phyloP scores from a whole-genome alignment of 805 yeast species.

The Wickerhamomyces tratensis region DNA sequence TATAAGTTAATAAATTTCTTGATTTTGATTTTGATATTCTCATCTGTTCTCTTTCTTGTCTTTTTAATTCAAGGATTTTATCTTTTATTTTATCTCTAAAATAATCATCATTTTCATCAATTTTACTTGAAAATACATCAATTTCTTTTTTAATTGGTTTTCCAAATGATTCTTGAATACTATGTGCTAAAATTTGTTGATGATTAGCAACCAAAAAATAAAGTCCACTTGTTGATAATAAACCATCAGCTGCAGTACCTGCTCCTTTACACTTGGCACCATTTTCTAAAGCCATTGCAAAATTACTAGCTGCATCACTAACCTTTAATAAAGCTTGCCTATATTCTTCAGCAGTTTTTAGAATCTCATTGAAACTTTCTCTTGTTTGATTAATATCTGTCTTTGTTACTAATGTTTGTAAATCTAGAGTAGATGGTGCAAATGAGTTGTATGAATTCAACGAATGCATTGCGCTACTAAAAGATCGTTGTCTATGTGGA shows the following conservation, averaged over 20 bases:
- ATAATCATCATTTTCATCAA: conserved; percentile 35
- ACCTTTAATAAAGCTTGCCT: conserved; percentile 34
- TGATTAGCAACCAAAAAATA: conserved; percentile 72
- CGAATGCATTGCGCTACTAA: conserved; percentile 1
- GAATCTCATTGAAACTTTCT: conserved; percentile 35
- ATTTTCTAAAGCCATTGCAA: conserved; percentile 62
- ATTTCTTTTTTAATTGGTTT: conserved; percentile 39
- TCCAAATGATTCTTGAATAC: conserved; percentile 45
- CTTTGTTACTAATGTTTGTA: conserved; percentile 51
- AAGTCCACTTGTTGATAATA: conserved; percentile 66
- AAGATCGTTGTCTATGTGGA: background rate
- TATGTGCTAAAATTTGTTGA: conserved; percentile 55
- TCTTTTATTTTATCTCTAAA: conserved; percentile 46
- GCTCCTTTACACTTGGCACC: conserved; percentile 56
- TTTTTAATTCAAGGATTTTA: conserved; percentile 41
- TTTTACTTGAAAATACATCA: conserved; percentile 32
- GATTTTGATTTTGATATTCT: conserved; percentile 49
- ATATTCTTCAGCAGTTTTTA: conserved; percentile 37
- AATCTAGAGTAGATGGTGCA: conserved; percentile 38
- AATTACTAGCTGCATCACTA: conserved; percentile 55
- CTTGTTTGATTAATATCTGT: conserved; percentile 46
- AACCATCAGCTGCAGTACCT: conserved; percentile 49
- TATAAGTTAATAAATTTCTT: conserved; percentile 59
- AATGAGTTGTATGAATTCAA: conserved; percentile 14
- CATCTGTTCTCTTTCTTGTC: conserved; percentile 51